A percentile compares a stretch with the other conserved stretches of the same genome.
phyloP scores from a whole-genome alignment of 2,329 filamentous ascomycete genomes.

The Nemania serpens region DNA sequence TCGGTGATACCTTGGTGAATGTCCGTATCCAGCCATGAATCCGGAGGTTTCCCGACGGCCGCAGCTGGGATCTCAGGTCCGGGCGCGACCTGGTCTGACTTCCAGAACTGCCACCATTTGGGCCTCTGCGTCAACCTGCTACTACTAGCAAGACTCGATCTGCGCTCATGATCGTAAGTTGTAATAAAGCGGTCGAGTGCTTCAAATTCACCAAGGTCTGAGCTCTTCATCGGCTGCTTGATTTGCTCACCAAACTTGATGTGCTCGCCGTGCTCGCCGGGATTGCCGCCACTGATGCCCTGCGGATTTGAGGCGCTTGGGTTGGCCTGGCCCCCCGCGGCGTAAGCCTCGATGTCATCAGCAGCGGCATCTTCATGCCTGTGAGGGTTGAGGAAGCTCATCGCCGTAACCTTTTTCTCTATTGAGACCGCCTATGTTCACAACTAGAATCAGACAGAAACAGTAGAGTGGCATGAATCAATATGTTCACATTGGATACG shows the following conservation, averaged over 20 bases:
- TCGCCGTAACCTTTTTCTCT: constrained; percentile 15
- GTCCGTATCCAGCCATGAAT: constrained; percentile 69
- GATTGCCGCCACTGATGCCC: background rate
- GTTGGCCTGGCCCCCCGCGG: constrained; percentile 26
- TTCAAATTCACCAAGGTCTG: constrained; percentile 41
- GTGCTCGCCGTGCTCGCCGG: constrained; percentile 20
- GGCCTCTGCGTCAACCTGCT: constrained; percentile 47
- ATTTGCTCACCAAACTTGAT: constrained; percentile 34
- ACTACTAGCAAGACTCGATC: constrained; percentile 32
- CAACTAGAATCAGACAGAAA: background rate
- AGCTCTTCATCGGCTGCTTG: constrained; percentile 25
- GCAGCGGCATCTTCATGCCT: constrained; percentile 24
- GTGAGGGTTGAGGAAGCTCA: constrained; percentile 31
- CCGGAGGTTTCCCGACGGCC: constrained; percentile 54
- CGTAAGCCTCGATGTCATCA: constrained; percentile 37
- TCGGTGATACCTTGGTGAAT: constrained; percentile 63
- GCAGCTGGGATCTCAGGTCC: constrained; percentile 43
- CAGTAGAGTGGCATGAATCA: background rate
- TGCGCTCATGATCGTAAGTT: constrained; percentile 37
- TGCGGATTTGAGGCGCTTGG: background rate
- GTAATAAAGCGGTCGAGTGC: constrained; percentile 43
- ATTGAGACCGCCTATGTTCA: background rate
- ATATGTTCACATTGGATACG: background rate
- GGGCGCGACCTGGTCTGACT: constrained; percentile 43
- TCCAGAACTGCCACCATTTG: constrained; percentile 65